Base-by-base conservation (phyloP, 176 grass and related monocot genomes). In the Oryza australiensis region DNA sequence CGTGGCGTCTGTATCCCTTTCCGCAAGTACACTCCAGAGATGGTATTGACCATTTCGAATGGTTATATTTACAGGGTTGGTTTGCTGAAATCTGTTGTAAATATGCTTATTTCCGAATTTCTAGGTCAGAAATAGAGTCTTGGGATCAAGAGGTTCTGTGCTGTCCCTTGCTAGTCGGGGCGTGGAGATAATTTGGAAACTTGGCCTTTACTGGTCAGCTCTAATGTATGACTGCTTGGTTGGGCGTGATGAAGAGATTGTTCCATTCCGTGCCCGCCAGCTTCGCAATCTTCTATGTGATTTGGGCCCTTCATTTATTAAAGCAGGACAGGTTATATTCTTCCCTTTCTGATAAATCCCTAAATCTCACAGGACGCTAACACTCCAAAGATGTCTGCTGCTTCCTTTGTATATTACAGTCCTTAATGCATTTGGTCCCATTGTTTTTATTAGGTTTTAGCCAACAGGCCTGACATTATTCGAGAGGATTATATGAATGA, bases 401-500 rank as follows among this genome's bases (percentile, higher is more conserved):
- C 26, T 70, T 23, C 15, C 74, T 33, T 55, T 73, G 4, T 27
- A 15, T 12, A 5, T 18, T 49, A 49, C 14, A 18, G 27, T 29
- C 35, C 69, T 78, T 34, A 79, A 26, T 70, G 80, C 71, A 7
- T 83, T 15, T 66, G 5, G 14, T 80, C 37, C 7, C 20, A 12
- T 62, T 81, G 11, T 64, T 62, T 82, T 43, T 85, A 72, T 26
- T 70, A 98, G 96, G 96, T 98, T 89, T 86, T 98, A 64, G 96
- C 96, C 64, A 98, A 98, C 68, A 87, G 96, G 73, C 96, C 96
- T 70, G 96, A 98, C 87, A 98, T 98, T 74, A 98, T 98, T 66
- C 91, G 93, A 63, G 96, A 95, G 74, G 96, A 98, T 86, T 98
- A 98, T 74, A 98, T 98, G 96, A 98, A 91, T 70, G 96, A 98